Conservation (phyloP, 805 yeast species). For the Lipomyces yamadae region DNA sequence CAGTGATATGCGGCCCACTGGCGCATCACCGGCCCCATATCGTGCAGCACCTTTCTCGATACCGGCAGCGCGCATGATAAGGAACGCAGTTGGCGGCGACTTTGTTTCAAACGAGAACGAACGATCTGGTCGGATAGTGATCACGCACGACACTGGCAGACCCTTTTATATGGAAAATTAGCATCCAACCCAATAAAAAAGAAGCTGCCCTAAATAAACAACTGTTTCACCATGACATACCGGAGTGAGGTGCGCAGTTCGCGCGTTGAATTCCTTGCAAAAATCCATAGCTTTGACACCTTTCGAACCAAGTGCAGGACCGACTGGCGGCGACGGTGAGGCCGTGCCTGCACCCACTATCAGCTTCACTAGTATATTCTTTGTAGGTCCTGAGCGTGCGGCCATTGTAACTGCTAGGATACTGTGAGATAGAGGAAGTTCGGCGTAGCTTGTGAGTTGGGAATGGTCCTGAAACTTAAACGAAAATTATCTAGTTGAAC, state of each 20-base stretch:
- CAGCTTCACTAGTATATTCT: conserved; percentile 77
- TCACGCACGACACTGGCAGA: conserved; percentile 83
- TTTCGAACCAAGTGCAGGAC: conserved; percentile 97
- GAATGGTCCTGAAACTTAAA: not conserved
- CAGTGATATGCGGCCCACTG: conserved; percentile 70
- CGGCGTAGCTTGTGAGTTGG: not conserved
- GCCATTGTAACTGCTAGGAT: not conserved
- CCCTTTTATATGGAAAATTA: conserved; percentile 49
- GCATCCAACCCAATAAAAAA: not conserved
- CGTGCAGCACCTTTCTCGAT: conserved; percentile 78
- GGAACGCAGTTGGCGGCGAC: conserved; percentile 89
- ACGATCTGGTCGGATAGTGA: conserved; percentile 91
- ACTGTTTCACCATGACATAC: conserved; percentile 17
- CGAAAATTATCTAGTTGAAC: not conserved
- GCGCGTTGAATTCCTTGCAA: conserved; percentile 97
- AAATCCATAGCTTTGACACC: conserved; percentile 99
- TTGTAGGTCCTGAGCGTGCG: conserved; percentile 40
- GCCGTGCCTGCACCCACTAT: conserved; percentile 98
- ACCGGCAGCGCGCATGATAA: conserved; percentile 80
- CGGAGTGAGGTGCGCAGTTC: conserved; percentile 83
- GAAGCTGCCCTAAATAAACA: too few relatives aligned
- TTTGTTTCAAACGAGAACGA: conserved; percentile 83
- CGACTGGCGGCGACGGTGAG: conserved; percentile 98
- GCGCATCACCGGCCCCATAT: conserved; percentile 47
- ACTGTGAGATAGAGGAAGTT: not conserved